Conservation (phyloP, 23 red algal species). For the Gracilaria domingensis region DNA sequence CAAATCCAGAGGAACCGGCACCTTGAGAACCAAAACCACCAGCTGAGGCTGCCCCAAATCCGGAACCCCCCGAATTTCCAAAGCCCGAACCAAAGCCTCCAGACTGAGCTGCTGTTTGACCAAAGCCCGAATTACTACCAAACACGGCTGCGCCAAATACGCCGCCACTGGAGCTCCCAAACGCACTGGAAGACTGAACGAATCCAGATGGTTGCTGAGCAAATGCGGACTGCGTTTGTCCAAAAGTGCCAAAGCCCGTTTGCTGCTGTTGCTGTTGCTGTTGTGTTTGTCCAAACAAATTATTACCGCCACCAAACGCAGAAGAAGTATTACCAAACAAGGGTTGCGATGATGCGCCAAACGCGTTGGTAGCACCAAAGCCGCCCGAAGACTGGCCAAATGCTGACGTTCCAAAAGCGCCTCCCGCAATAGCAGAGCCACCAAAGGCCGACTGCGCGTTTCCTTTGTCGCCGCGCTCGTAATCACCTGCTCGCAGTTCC, state of each 20-base stretch:
- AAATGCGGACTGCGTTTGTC: constrained; percentile 44
- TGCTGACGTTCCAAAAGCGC: constrained; percentile 9
- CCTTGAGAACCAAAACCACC: constrained; percentile 16
- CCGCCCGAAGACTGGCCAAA: constrained; percentile 25
- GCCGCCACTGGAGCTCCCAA: neutral
- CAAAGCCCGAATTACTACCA: constrained; percentile 7
- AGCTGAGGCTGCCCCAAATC: constrained; percentile 16
- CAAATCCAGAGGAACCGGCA: constrained; percentile 20
- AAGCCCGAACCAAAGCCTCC: constrained; percentile 5
- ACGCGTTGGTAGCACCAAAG: constrained; percentile 36
- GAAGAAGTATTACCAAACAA: constrained; percentile 18
- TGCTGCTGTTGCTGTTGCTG: constrained; percentile 50
- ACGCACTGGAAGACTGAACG: constrained; percentile 4
- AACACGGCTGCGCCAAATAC: constrained; percentile 10
- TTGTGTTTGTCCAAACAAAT: constrained; percentile 36
- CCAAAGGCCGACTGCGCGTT: constrained; percentile 6
- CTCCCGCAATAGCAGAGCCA: neutral
- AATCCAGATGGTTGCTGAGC: constrained; percentile 29
- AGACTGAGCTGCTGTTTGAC: constrained; percentile 7
- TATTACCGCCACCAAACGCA: constrained; percentile 10
- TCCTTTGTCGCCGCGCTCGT: constrained; percentile 77
- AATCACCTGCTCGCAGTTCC: constrained; percentile 84
- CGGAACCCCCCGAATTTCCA: neutral
- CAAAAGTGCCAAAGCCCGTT: constrained; percentile 35
- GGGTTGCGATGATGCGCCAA: constrained; percentile 45